Percentiles rank a stretch among this genome's conserved stretches.
These are phyloP conservation scores for Monilinia vaccinii-corymbosi DNA, from an alignment of 2,329 filamentous ascomycete species.

Conservation along the genomic window DNA sequence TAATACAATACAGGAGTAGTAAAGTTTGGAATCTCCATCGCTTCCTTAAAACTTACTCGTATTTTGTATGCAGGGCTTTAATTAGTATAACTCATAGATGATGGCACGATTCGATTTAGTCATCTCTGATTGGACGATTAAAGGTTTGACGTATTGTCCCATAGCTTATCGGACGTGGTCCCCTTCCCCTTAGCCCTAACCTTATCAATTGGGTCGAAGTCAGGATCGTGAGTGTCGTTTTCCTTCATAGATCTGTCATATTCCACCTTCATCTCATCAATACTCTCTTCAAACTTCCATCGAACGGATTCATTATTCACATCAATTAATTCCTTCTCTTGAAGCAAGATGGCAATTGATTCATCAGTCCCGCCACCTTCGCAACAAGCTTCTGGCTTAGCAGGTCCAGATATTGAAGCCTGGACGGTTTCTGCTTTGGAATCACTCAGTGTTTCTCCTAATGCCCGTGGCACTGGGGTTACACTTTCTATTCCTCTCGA, in stretches of 20 bases:
- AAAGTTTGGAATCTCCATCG: background rate
- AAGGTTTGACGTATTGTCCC: background rate
- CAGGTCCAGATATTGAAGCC: slow-evolving; percentile 50
- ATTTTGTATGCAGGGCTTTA: background rate
- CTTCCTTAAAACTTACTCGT: background rate
- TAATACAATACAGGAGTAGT: background rate
- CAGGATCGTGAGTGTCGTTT: background rate
- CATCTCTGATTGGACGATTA: background rate
- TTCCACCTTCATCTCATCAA: background rate
- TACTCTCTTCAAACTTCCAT: background rate
- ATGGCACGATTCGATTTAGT: background rate
- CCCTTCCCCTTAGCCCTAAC: background rate
- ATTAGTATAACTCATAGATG: no score
- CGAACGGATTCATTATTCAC: background rate
- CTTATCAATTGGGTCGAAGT: background rate
- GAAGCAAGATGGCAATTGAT: slow-evolving; percentile 41
- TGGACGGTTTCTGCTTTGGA: slow-evolving; percentile 55
- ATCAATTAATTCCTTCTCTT: background rate
- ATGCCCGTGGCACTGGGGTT: slow-evolving; percentile 50
- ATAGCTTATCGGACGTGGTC: background rate
- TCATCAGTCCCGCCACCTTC: slow-evolving; percentile 43
- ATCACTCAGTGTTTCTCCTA: slow-evolving; percentile 45
- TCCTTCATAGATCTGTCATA: background rate
- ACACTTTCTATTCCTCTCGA: slow-evolving; percentile 71
- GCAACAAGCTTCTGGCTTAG: slow-evolving; percentile 26